Base-by-base conservation (phyloP, 768 basidiomycete species). In the Mycena crocata region DNA sequence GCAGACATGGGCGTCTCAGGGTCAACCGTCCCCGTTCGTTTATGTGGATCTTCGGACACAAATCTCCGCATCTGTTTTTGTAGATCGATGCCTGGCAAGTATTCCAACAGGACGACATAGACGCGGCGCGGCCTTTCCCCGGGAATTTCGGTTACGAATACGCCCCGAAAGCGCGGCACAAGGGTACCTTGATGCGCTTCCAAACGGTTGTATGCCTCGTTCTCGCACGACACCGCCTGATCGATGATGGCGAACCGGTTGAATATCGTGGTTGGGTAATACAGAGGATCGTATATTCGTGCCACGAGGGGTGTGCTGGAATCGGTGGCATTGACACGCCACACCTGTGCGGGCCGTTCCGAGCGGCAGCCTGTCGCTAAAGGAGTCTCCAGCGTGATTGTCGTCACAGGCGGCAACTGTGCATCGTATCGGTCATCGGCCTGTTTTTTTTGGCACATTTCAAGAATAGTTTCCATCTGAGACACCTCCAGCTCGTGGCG, bases 131-230 rank as follows among this genome's bases (percentile, higher is more conserved):
- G 55, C 5, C 32, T 9, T 28, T 17, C 21, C 13, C 23, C 24
- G 10, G 55, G 42, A 21, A 57, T 30, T 23, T 57, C 55, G 55
- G 55, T 40, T 3, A 35, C 55, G 26, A 57, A 57, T 2, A 57
- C 19, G 9, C 55, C 55, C 12, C 21, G 39, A 28, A 57, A 35
- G n/a, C 19, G 39, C 23, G 55, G 55, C 15, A 57, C 19, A 17
- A 31, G 40, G 5, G 28, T 21, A 12, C 55, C 55, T 21, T 28
- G 24, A 24, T 42, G 24, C 7, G 10, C 9, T 15, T 40, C 19
- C 39, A 57, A 31, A 9, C 55, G 55, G 8, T 15, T 17, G 55
- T 57, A 57, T 6, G 55, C 40, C 55, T 57, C 39, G 15, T 57
- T 14, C 17, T 57, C 39, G 55, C 14, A 44, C 19, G 39, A 39